These are phyloP conservation scores for Agrocybe chaxingu DNA, from an alignment of 768 basidiomycete genomes.

Conservation along the genomic window DNA sequence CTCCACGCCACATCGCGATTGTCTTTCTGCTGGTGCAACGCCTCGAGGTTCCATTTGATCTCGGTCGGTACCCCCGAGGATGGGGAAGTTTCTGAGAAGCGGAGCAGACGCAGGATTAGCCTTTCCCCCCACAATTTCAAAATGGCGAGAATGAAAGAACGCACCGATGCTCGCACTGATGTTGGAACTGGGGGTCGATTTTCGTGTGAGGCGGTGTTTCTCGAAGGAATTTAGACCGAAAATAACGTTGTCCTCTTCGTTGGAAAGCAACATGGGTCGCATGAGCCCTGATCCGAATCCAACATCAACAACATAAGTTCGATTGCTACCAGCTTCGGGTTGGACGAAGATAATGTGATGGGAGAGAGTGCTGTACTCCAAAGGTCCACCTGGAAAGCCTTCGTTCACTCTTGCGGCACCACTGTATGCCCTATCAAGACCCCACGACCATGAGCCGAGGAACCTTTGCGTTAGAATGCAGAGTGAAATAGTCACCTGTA, in stretches of 20 bases:
- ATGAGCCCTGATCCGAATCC: slow-evolving; percentile 26
- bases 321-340: slow-evolving; percentile 20
- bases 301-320: slow-evolving; percentile 29
- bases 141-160: background rate
- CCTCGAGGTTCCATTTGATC: slow-evolving; percentile 22
- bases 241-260: slow-evolving; percentile 15
- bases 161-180: slow-evolving; percentile 12
- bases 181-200: slow-evolving; percentile 14
- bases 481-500: slow-evolving; percentile 17
- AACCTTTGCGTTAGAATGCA: too few relatives aligned
- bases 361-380: slow-evolving; percentile 11
- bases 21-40: slow-evolving; percentile 8
- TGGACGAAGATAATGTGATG: slow-evolving; percentile 31
- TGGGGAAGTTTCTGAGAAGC: slow-evolving; percentile 1
- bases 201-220: slow-evolving; percentile 19
- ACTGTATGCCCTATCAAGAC: slow-evolving; percentile 21
- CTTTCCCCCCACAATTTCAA: background rate
- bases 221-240: slow-evolving; percentile 20
- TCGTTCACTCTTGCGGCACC: slow-evolving; percentile 25
- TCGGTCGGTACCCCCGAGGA: slow-evolving; percentile 4
- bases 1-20: slow-evolving; percentile 15
- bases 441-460: background rate
- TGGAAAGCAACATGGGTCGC: slow-evolving; percentile 26
- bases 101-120: background rate
- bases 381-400: slow-evolving; percentile 2